Conservation (phyloP, 2,329 filamentous ascomycete species). For the Fusarium buharicum region DNA sequence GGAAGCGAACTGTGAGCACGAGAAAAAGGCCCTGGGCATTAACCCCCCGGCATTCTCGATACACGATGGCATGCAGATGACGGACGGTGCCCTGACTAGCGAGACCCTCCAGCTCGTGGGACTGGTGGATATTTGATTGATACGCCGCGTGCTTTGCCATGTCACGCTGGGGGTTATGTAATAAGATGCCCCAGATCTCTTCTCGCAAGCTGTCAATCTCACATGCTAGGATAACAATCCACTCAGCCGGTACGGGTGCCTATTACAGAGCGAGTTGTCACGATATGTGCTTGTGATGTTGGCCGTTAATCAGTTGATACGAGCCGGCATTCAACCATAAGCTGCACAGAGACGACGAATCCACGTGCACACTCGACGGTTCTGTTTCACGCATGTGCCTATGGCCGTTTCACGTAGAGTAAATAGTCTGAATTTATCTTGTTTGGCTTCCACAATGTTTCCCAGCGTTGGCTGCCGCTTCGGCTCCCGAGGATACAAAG, state of each 20-base stretch:
- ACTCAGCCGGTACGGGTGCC: not conserved
- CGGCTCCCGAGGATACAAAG: slow-evolving; percentile 6
- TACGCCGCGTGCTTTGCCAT: slow-evolving; percentile 17
- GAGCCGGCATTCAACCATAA: not conserved
- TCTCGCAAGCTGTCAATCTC: slow-evolving; percentile 29
- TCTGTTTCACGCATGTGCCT: slow-evolving; percentile 33
- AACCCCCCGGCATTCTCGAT: not conserved
- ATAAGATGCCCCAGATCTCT: slow-evolving; percentile 31
- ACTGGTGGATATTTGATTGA: slow-evolving; percentile 33
- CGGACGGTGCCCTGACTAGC: slow-evolving; percentile 6
- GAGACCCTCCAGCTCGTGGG: slow-evolving; percentile 8
- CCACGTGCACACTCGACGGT: slow-evolving; percentile 23
- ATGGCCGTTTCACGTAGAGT: slow-evolving; percentile 10
- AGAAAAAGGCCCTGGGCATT: not conserved
- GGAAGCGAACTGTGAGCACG: slow-evolving; percentile 1
- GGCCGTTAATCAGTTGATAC: slow-evolving; percentile 10
- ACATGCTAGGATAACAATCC: slow-evolving; percentile 3
- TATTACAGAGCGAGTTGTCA: not conserved
- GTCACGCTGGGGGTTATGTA: slow-evolving; percentile 1
- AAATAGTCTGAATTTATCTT: slow-evolving; percentile 1
- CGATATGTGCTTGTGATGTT: slow-evolving; percentile 4
- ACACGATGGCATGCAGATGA: slow-evolving; percentile 33
- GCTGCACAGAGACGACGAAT: slow-evolving; percentile 10
- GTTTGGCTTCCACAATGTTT: slow-evolving; percentile 1
- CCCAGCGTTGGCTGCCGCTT: not conserved